These are phyloP conservation scores for Helminthosporium solani DNA, from an alignment of 2,329 filamentous ascomycete genomes.

Conservation along the genomic window DNA sequence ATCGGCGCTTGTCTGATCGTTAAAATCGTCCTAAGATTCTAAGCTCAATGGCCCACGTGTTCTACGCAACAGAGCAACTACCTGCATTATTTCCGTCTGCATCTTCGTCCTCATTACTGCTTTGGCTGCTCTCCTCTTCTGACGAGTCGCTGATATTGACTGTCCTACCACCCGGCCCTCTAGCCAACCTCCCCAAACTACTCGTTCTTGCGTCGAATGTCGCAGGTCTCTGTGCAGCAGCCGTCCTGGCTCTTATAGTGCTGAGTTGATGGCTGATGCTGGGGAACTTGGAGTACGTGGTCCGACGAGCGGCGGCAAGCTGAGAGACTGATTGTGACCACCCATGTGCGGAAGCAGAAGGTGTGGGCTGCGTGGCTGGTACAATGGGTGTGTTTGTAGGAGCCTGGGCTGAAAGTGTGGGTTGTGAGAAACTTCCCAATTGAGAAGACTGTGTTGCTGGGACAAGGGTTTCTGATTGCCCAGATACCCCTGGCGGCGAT, in stretches of 20 bases:
- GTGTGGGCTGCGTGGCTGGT: conserved; percentile 1
- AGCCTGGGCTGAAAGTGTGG: conserved; percentile 4
- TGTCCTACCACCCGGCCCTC: conserved; percentile 3
- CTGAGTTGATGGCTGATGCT: conserved; percentile 10
- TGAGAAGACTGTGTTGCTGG: conserved; percentile 7
- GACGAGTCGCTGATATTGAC: conserved; percentile 1
- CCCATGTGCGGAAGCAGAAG: not conserved
- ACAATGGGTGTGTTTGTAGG: conserved; percentile 4
- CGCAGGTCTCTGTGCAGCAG: not conserved
- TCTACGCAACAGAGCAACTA: conserved; percentile 2
- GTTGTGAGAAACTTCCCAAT: conserved; percentile 11
- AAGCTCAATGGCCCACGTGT: too few relatives aligned
- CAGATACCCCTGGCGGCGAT: conserved; percentile 12
- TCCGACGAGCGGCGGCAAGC: not conserved
- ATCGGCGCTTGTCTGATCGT: too few relatives aligned
- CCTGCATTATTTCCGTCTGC: not conserved
- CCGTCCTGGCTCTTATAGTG: not conserved
- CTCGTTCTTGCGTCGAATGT: conserved; percentile 10
- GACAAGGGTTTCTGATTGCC: conserved; percentile 7
- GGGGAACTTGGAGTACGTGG: conserved; percentile 7
- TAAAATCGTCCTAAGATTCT: too few relatives aligned
- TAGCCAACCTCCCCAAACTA: conserved; percentile 7
- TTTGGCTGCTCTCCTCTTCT: conserved; percentile 7
- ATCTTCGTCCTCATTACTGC: conserved; percentile 6
- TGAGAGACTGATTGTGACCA: conserved; percentile 4